phyloP scores from a whole-genome alignment of 1,139 yeast species.

The Zygotorulaspora mrakii region DNA sequence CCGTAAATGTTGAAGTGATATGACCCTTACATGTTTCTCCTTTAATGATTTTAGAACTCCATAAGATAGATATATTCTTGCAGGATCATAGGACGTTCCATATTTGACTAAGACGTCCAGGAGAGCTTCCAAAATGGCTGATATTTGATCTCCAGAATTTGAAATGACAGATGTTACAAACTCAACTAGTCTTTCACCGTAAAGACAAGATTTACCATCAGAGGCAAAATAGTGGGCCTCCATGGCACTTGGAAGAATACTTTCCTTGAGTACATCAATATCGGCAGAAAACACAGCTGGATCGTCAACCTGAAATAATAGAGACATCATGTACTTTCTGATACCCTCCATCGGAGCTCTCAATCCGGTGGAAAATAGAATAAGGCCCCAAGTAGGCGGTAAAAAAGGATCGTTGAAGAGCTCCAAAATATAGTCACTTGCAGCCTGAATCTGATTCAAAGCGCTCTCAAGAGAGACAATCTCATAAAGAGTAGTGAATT shows the following conservation, averaged over 20 bases:
- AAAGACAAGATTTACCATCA: constrained; percentile 45
- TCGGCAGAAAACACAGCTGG: constrained; percentile 50
- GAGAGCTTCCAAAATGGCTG: constrained; percentile 36
- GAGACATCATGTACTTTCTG: constrained; percentile 56
- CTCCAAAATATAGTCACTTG: constrained; percentile 57
- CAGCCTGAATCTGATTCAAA: constrained; percentile 81
- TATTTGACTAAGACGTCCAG: constrained; percentile 47
- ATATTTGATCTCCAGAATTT: constrained; percentile 35
- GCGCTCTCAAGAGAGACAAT: constrained; percentile 83
- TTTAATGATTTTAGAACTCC: constrained; percentile 58
- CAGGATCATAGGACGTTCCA: constrained; percentile 63
- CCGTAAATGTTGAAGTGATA: constrained; percentile 35
- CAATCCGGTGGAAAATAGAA: constrained; percentile 71
- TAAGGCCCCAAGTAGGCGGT: constrained; percentile 68
- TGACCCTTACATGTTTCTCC: constrained; percentile 32
- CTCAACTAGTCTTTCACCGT: constrained; percentile 49
- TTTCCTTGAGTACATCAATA: constrained; percentile 43
- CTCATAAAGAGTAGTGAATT: constrained; percentile 71
- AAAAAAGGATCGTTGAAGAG: constrained; percentile 53
- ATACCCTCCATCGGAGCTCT: constrained; percentile 78
- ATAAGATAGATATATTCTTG: constrained; percentile 57
- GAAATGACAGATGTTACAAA: constrained; percentile 49
- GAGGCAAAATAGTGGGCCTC: constrained; percentile 57
- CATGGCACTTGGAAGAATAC: constrained; percentile 61
- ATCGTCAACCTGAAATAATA: constrained; percentile 51